Evolutionary conservation across 2,329 filamentous ascomycete genomes (phyloP).

Genomic region (Xylaria sp.): DNA sequence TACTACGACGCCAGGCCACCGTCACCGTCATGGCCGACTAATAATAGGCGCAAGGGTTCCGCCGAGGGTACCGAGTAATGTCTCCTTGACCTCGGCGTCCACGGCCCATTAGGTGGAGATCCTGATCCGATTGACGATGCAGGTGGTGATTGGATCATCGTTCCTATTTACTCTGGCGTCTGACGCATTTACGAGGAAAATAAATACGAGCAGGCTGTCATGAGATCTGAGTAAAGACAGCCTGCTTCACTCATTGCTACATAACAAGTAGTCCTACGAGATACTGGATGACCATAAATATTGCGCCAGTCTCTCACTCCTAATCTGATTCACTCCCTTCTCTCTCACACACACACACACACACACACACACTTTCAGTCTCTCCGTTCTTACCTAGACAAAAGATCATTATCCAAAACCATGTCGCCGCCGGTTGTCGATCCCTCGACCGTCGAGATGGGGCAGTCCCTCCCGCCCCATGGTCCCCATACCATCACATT

Average conservation of each 20-base stretch:
- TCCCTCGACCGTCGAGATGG: conserved; percentile 29
- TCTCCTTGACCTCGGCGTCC: background rate
- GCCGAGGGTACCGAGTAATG: background rate
- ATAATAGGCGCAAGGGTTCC: background rate
- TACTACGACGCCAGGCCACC: background rate
- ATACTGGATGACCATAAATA: no score
- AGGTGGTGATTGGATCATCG: background rate
- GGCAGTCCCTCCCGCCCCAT: conserved; percentile 43
- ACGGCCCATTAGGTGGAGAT: background rate
- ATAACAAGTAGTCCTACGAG: no score
- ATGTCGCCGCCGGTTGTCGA: conserved; percentile 10
- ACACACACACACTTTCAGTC: background rate
- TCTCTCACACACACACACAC: no score
- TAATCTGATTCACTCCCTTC: background rate
- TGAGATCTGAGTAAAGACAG: no score
- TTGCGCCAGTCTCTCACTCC: no score
- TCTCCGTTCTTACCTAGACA: background rate
- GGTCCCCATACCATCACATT: conserved; percentile 43
- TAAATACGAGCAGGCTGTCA: no score
- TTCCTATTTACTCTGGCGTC: background rate
- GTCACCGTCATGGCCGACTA: background rate
- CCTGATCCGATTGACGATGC: no score
- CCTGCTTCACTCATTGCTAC: background rate
- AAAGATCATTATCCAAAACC: background rate
- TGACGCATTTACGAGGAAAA: no score